Evolutionary conservation across 306 rosid species (phyloP).

Genomic region (Hippophae rhamnoides): DNA sequence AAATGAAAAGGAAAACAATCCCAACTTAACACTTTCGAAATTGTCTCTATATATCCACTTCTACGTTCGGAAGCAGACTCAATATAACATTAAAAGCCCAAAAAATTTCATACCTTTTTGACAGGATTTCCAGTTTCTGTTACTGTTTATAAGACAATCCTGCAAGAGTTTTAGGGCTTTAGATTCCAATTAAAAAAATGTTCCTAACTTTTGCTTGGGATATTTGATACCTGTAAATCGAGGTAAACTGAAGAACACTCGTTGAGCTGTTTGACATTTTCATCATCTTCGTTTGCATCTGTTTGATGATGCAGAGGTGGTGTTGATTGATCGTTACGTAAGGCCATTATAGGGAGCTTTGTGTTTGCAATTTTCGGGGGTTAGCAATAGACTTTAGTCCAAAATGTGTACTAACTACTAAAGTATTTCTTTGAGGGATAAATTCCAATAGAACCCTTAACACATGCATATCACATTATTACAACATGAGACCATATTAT

Average conservation of each 20-base stretch:
- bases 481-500: too few relatives aligned
- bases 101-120: conserved; percentile 37
- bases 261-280: conserved; percentile 68
- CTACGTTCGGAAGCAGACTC: background rate
- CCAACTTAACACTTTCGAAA: too few relatives aligned
- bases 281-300: conserved; percentile 63
- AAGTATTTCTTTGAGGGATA: too few relatives aligned
- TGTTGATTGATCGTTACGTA: background rate
- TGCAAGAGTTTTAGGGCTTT: conserved; percentile 48
- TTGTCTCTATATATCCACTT: too few relatives aligned
- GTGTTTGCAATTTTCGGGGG: too few relatives aligned
- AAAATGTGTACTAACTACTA: too few relatives aligned
- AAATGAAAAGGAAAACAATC: background rate
- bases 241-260: conserved; percentile 66
- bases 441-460: too few relatives aligned
- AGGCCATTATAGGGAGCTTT: too few relatives aligned
- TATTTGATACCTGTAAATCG: conserved; percentile 51
- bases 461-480: too few relatives aligned
- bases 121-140: conserved; percentile 77
- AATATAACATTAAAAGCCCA: background rate
- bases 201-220: background rate
- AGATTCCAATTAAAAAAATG: conserved; percentile 3
- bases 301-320: conserved; percentile 31
- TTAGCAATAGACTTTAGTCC: too few relatives aligned
- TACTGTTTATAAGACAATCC: conserved; percentile 59